Percentiles rank a stretch among this genome's conserved stretches.
Conservation (phyloP, 306 rosid genomes). For the Alnus glutinosa region DNA sequence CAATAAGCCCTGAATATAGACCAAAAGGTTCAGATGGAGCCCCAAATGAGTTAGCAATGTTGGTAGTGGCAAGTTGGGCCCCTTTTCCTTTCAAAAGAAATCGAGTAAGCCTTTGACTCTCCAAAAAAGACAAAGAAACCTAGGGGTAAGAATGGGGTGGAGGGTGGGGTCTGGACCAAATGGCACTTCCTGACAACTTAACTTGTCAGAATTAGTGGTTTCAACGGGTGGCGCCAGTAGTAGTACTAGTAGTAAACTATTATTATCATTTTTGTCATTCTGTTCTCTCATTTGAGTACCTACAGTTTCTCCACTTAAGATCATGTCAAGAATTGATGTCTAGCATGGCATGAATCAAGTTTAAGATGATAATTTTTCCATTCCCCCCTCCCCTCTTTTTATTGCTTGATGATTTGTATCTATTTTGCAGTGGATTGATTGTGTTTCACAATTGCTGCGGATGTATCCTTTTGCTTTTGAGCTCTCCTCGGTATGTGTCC, state of each 20-base stretch:
- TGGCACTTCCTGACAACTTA: background rate
- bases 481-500: constrained; percentile 77
- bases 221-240: background rate
- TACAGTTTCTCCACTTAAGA: background rate
- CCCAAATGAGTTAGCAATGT: background rate
- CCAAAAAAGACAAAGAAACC: background rate
- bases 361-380: background rate
- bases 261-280: background rate
- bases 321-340: background rate
- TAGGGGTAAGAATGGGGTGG: background rate
- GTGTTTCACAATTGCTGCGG: constrained; percentile 88
- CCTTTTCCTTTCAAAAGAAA: background rate
- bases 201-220: background rate
- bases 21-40: background rate
- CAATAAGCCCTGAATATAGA: background rate
- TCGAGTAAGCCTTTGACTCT: background rate
- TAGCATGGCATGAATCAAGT: background rate
- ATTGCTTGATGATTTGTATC: constrained; percentile 21
- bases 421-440: constrained; percentile 88
- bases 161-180: background rate
- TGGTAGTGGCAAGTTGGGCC: background rate
- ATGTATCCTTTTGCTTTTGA: constrained; percentile 96
- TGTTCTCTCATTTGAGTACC: background rate
- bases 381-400: background rate
- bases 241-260: background rate